These are phyloP conservation scores for Phialophora chinensis DNA, from an alignment of 2,329 filamentous ascomycete genomes.

Conservation along the genomic window DNA sequence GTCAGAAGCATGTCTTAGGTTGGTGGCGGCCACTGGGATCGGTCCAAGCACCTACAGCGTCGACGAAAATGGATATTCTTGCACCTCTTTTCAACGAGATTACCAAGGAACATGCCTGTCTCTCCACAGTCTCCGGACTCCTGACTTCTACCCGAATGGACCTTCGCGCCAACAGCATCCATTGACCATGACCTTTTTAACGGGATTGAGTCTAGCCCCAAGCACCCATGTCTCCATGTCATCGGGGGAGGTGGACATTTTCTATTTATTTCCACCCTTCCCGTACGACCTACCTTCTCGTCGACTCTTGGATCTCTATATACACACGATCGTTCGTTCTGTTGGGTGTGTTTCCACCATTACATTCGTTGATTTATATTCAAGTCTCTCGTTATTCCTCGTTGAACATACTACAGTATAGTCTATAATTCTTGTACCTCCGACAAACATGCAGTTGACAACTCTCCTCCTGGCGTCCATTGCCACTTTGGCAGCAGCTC, in stretches of 20 bases:
- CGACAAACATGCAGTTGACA: slow-evolving; percentile 71
- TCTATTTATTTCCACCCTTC: background rate
- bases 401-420: slow-evolving; percentile 48
- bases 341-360: background rate
- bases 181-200: background rate
- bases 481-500: slow-evolving; percentile 40
- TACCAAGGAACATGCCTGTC: slow-evolving; percentile 7
- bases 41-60: background rate
- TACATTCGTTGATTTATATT: slow-evolving; percentile 44
- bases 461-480: slow-evolving; percentile 40
- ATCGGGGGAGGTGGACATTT: background rate
- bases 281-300: background rate
- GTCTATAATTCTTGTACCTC: slow-evolving; percentile 54
- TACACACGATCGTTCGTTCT: background rate
- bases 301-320: background rate
- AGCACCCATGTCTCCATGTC: slow-evolving; percentile 5
- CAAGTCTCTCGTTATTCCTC: slow-evolving; percentile 74
- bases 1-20: slow-evolving; percentile 4
- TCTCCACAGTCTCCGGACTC: slow-evolving; percentile 25
- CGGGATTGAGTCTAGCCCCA: slow-evolving; percentile 10
- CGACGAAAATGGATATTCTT: background rate
- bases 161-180: background rate
- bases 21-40: background rate
- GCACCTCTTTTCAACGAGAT: slow-evolving; percentile 11
- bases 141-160: slow-evolving; percentile 15